Conservation (phyloP, 345 rosid species). For the Citrus glauca region DNA sequence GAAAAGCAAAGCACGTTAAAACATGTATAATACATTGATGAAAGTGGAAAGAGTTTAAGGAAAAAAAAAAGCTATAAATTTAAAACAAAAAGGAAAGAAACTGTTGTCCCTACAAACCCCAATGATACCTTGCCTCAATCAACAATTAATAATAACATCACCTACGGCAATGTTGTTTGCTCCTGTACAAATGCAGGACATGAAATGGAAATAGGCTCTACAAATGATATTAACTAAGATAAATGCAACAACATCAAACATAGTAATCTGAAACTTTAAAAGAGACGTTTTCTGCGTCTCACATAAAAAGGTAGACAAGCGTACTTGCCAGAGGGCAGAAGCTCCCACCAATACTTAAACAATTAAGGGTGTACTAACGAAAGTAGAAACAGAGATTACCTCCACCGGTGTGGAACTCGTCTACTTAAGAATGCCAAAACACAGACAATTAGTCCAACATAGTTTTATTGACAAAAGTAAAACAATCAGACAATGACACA, state of each 20-base stretch:
- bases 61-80: slow-evolving; percentile 18
- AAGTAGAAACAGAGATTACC: slow-evolving; percentile 40
- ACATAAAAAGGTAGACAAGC: slow-evolving; percentile 10
- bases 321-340: slow-evolving; percentile 18
- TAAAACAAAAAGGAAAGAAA: slow-evolving; percentile 28
- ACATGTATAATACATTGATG: slow-evolving; percentile 16
- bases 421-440: slow-evolving; percentile 37
- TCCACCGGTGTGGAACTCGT: slow-evolving; percentile 36
- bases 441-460: slow-evolving; percentile 27
- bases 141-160: slow-evolving; percentile 48
- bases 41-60: slow-evolving; percentile 7
- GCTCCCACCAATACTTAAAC: slow-evolving; percentile 13
- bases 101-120: slow-evolving; percentile 43
- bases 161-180: slow-evolving; percentile 55
- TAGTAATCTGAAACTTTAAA: slow-evolving; percentile 1
- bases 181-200: slow-evolving; percentile 64
- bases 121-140: slow-evolving; percentile 66
- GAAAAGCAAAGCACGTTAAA: slow-evolving; percentile 30
- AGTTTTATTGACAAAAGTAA: slow-evolving; percentile 25
- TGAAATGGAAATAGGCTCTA: slow-evolving; percentile 49
- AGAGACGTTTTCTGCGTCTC: not conserved
- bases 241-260: slow-evolving; percentile 19
- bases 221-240: slow-evolving; percentile 35
- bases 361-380: slow-evolving; percentile 25
- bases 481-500: slow-evolving; percentile 24